Base-by-base conservation (phyloP, 495 filamentous ascomycete species). In the Penicillium arizonense region DNA sequence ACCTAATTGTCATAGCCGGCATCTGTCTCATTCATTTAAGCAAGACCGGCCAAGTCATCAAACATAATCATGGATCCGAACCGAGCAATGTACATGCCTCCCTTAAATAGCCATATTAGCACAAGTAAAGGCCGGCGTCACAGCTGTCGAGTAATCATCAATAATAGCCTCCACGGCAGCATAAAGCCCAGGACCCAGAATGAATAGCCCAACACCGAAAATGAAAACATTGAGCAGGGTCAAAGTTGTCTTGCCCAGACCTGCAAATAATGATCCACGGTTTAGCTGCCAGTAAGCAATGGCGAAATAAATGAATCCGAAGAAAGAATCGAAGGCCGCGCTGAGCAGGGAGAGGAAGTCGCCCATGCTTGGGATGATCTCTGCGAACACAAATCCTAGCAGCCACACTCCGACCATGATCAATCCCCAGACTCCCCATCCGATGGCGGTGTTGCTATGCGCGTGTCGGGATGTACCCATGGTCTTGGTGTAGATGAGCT, bases 151-250 rank as follows among this genome's bases (percentile, higher is more conserved):
- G 41, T 78, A 78, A 62, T 77, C 74, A 5, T 58, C 59, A 53
- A 77, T 75, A 33, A 82, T 82, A 35, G 77, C 76, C 63, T 82
- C 68, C 36, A 80, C 70, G 7, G 76, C 76, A 0, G 75, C 76
- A 65, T 81, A 81, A 30, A 78, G 51, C 2, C 78, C 78, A 4
- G 78, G 76, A 6, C 77, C 76, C 2, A 78, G 65, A n/a, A 81
- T 55, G 44, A 81, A 81, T 50, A 74, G 59, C 0, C 78, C 78
- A 26, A 57, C 56, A 0, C 63, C 14, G 58, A 80, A 60, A 14
- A 78, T 66, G 50, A 74, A 59, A 4, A 70, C 43, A 56, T 79
- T 72, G 13, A 77, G 41, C 18, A 74, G 41, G 6, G 73, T 75
- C 70, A 76, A 72, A 1, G 67, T 41, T 28, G 65, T 65, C 53